Percentiles rank a stretch among this genome's conserved stretches.
Conservation (phyloP, 306 rosid species). For the Comarum palustre region DNA sequence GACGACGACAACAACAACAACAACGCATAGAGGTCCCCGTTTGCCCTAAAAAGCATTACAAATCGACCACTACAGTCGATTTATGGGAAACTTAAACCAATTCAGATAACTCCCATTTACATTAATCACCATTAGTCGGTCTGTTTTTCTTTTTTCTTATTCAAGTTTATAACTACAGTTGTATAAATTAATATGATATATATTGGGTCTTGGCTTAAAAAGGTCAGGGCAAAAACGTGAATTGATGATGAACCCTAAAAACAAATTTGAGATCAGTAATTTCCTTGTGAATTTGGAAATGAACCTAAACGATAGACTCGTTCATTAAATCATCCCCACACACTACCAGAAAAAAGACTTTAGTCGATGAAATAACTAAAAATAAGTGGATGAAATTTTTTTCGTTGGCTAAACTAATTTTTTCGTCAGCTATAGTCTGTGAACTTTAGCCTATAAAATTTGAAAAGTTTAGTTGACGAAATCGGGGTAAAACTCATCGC, state of each 20-base stretch:
- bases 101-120: neutral
- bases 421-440: too few relatives aligned
- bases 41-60: neutral
- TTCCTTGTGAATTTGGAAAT: neutral
- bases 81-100: neutral
- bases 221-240: neutral
- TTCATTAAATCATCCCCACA: neutral
- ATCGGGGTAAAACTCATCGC: too few relatives aligned
- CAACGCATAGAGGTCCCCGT: neutral
- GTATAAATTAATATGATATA: neutral
- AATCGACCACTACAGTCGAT: slow-evolving; percentile 1
- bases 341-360: too few relatives aligned
- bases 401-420: too few relatives aligned
- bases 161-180: neutral
- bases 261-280: neutral
- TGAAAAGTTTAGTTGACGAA: too few relatives aligned
- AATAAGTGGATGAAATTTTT: too few relatives aligned
- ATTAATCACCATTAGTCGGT: neutral
- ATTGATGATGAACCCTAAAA: neutral
- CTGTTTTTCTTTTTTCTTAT: neutral
- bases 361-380: too few relatives aligned
- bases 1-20: neutral
- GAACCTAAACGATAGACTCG: neutral
- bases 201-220: neutral
- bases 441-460: too few relatives aligned